phyloP scores from a whole-genome alignment of 805 yeast genomes.

The Allodekkera sacchari region DNA sequence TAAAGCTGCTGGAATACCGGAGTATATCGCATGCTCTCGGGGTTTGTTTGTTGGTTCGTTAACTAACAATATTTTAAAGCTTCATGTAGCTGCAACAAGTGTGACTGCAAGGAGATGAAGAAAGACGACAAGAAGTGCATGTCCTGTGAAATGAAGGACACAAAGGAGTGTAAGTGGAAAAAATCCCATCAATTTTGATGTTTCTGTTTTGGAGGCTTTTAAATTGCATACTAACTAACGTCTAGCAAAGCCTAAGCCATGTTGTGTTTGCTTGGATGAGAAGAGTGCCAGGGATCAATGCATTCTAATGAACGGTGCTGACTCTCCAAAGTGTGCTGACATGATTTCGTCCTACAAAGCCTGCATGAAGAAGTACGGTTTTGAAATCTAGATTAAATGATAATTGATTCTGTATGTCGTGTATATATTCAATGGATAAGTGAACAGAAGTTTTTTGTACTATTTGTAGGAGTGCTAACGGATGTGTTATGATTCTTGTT shows the following conservation, averaged over 20 bases:
- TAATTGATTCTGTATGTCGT: too few relatives aligned
- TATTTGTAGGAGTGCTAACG: neutral
- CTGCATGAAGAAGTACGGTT: slow-evolving; percentile 93
- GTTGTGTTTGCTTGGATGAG: slow-evolving; percentile 82
- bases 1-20: too few relatives aligned
- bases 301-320: slow-evolving; percentile 73
- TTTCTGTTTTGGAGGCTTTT: neutral
- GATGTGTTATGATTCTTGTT: neutral
- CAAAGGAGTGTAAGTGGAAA: neutral
- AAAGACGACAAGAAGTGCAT: neutral
- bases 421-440: neutral
- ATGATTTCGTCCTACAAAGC: slow-evolving; percentile 64
- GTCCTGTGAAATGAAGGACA: neutral
- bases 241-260: slow-evolving; percentile 47
- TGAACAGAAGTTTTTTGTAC: neutral
- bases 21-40: too few relatives aligned
- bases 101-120: slow-evolving; percentile 2
- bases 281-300: slow-evolving; percentile 73
- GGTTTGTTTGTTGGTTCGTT: too few relatives aligned
- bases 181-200: neutral
- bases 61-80: too few relatives aligned
- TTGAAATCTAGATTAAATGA: slow-evolving; percentile 34
- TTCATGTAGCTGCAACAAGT: slow-evolving; percentile 1
- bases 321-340: slow-evolving; percentile 70
- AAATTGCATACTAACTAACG: neutral